Evolutionary conservation across 2,329 filamentous ascomycete species (phyloP), one percentile per base, ranked within the genome.

Genomic region (Xylariales sp.): DNA sequence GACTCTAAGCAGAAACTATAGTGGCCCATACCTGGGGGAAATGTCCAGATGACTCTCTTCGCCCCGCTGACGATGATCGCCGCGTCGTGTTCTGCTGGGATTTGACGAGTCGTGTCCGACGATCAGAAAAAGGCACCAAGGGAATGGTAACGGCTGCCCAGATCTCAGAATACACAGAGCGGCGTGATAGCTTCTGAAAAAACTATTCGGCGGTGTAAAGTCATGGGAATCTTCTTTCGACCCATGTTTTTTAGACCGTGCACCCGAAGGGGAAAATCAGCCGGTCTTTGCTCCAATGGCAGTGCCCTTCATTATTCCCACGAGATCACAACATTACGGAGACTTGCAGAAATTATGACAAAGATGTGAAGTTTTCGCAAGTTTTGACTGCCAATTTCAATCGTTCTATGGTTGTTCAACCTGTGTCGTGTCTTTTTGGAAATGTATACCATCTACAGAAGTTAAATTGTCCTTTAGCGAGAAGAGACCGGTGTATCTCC

Each of bases 261-360:
- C n/a, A 31, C n/a, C 29, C 29, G 29, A 31, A 31, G 16, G 29
- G 29, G n/a, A 31, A 31, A 31, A 31, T 31, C n/a, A 31, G n/a
- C n/a, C n/a, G 8, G 8, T 31, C n/a, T 14, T 14, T 11, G 29
- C 9, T 19, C 32, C 16, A 2, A 5, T 20, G 10, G 5, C 14
- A 18, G n/a, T 34, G 32, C 16, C 8, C 18, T 34, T 34, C 16
- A 9, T 34, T 9, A 20, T 20, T 34, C 14, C n/a, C 32, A 34
- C 16, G 32, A 34, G 32, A 31, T 8, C 29, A 9, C 32, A 16
- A 18, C 16, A 20, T 34, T 5, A 5, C 12, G n/a, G 32, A 34
- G 8, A 20, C 32, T n/a, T 20, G 16, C 18, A 19, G 32, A 20
- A n/a, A 8, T 20, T 9, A 31, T 15, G n/a, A 10, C 8, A 31